These are phyloP conservation scores for Lodderomyces orthopsilosis DNA, from an alignment of 1,139 yeast species.

Conservation along the genomic window DNA sequence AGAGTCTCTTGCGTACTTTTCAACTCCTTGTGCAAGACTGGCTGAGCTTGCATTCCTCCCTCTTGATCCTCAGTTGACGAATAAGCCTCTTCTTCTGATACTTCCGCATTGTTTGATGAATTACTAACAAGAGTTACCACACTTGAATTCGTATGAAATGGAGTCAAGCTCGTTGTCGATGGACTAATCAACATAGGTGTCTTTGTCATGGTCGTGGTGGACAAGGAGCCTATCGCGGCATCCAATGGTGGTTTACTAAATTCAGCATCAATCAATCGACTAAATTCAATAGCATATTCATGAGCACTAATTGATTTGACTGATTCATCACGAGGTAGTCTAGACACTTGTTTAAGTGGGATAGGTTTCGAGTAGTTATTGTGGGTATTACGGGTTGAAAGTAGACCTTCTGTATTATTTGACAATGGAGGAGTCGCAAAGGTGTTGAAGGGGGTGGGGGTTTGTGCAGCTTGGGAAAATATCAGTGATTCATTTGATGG, in stretches of 20 bases:
- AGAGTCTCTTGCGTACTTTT: constrained; percentile 26
- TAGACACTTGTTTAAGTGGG: not conserved
- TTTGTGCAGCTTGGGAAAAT: constrained; percentile 3
- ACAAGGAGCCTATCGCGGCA: not conserved
- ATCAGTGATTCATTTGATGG: constrained; percentile 8
- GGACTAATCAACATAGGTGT: constrained; percentile 1
- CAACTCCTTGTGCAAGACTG: not conserved
- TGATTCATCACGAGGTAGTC: constrained; percentile 18
- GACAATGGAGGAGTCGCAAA: not conserved
- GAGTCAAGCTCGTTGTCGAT: not conserved
- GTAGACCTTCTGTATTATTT: not conserved
- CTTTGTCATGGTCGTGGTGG: not conserved
- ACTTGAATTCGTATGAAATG: constrained; percentile 12
- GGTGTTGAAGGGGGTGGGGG: not conserved
- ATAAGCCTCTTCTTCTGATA: constrained; percentile 28
- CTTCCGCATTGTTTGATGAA: not conserved
- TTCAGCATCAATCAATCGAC: constrained; percentile 25
- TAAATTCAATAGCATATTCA: constrained; percentile 30
- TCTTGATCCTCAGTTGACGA: constrained; percentile 3
- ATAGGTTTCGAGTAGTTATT: not conserved
- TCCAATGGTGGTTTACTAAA: constrained; percentile 10
- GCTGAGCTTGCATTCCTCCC: not conserved
- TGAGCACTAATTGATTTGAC: constrained; percentile 30
- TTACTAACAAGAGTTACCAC: constrained; percentile 17
- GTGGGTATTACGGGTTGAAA: not conserved